These are phyloP conservation scores for Citrus australasica DNA, from an alignment of 345 rosid species.

Conservation along the genomic window DNA sequence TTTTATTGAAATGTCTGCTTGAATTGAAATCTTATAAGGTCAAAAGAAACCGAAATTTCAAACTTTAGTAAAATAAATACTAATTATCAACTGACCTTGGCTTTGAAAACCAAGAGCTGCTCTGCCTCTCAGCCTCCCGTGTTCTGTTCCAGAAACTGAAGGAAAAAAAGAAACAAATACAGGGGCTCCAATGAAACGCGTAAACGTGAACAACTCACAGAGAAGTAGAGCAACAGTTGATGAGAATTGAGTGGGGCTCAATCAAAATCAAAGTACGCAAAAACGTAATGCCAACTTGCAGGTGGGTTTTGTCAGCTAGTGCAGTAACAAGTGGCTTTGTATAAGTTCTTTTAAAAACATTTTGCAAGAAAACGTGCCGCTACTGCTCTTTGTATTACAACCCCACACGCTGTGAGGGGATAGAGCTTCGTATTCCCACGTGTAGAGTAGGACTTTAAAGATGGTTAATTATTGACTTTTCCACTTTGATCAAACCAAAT, in stretches of 20 bases:
- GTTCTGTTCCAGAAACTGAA: neutral
- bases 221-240: neutral
- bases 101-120: neutral
- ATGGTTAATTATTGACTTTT: neutral
- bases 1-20: neutral
- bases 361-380: neutral
- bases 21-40: neutral
- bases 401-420: conserved; percentile 3
- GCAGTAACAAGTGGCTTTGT: neutral
- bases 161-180: neutral
- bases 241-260: neutral
- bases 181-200: neutral
- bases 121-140: neutral
- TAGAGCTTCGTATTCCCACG: neutral
- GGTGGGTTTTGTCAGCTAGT: neutral
- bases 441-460: neutral
- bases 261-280: neutral
- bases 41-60: neutral
- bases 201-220: neutral
- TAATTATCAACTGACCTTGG: neutral
- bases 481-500: neutral
- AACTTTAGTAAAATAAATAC: neutral
- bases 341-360: neutral
- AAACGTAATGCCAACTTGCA: neutral
- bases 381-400: neutral